Evolutionary conservation across 805 yeast genomes (phyloP).

Genomic region (Torulaspora gathmanii): DNA sequence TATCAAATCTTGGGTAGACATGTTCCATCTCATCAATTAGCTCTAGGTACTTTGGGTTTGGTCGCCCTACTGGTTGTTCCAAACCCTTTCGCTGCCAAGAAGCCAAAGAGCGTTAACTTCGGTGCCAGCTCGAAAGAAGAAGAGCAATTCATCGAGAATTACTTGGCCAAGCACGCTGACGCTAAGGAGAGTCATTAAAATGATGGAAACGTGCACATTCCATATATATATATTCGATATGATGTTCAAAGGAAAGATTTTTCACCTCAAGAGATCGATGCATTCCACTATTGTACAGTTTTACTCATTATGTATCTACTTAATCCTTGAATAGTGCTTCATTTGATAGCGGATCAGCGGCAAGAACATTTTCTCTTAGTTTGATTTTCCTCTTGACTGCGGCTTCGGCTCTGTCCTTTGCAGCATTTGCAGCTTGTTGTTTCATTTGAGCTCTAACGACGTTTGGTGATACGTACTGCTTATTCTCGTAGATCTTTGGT

Average conservation of each 20-base stretch:
- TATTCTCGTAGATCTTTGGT: conserved; percentile 94
- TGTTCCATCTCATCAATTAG: conserved; percentile 78
- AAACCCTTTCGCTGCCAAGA: conserved; percentile 58
- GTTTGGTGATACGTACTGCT: conserved; percentile 95
- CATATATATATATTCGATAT: conserved; percentile 5
- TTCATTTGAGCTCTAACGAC: conserved; percentile 84
- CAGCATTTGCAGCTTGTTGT: conserved; percentile 74
- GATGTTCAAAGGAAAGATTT: neutral
- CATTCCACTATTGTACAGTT: conserved; percentile 4
- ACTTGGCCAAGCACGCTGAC: conserved; percentile 44
- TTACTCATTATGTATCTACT: neutral
- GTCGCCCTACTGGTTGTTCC: conserved; percentile 61
- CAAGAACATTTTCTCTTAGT: conserved; percentile 67
- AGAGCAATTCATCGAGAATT: conserved; percentile 77
- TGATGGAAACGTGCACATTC: neutral
- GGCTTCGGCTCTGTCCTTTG: conserved; percentile 72
- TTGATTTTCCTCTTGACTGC: conserved; percentile 71
- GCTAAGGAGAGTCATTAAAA: conserved; percentile 8
- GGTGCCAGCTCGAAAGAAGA: conserved; percentile 81
- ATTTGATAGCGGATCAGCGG: conserved; percentile 78
- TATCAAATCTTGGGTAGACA: conserved; percentile 80
- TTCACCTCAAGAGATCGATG: neutral
- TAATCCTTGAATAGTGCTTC: conserved; percentile 59
- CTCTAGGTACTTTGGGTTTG: conserved; percentile 73
- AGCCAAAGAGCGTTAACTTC: conserved; percentile 61